Percentiles rank a stretch among this genome's conserved stretches.
Evolutionary conservation across 2,329 filamentous ascomycete genomes (phyloP).

Genomic region (Cladosporium colombiae): DNA sequence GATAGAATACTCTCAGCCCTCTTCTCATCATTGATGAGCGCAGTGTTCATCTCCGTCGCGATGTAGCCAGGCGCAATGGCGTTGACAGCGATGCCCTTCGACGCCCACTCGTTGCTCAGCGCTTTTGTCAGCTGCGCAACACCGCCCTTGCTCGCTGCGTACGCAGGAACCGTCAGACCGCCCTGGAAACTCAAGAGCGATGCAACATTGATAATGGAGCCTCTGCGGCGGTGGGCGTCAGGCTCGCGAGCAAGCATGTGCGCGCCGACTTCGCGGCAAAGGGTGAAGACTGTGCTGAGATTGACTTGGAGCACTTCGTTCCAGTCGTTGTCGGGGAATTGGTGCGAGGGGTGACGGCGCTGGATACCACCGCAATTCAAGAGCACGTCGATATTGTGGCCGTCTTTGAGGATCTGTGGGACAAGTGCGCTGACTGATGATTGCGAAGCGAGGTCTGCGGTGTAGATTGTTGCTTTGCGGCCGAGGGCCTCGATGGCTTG

Average conservation of each 20-base stretch:
- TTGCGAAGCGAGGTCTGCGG: conserved; percentile 66
- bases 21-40: conserved; percentile 69
- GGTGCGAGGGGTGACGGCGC: conserved; percentile 30
- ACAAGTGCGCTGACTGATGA: conserved; percentile 62
- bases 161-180: conserved; percentile 75
- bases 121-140: conserved; percentile 82
- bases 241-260: conserved; percentile 30
- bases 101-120: conserved; percentile 80
- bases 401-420: conserved; percentile 41
- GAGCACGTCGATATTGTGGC: conserved; percentile 31
- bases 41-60: conserved; percentile 84
- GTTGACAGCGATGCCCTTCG: conserved; percentile 76
- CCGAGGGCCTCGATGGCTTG: conserved; percentile 64
- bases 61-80: conserved; percentile 86
- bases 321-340: conserved; percentile 35
- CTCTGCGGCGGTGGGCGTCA: conserved; percentile 28
- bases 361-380: conserved; percentile 36
- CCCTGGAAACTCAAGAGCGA: conserved; percentile 28
- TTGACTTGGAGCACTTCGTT: conserved; percentile 32
- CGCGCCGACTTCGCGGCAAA: conserved; percentile 55
- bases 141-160: conserved; percentile 81
- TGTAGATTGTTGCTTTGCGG: conserved; percentile 67
- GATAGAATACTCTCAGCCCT: conserved; percentile 71
- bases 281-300: conserved; percentile 70
- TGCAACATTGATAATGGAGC: conserved; percentile 33